A percentile compares a stretch with the other conserved stretches of the same genome.
Evolutionary conservation across 225 moss, liverwort and hornwort species (phyloP).

Genomic region (Ulota crispa): DNA sequence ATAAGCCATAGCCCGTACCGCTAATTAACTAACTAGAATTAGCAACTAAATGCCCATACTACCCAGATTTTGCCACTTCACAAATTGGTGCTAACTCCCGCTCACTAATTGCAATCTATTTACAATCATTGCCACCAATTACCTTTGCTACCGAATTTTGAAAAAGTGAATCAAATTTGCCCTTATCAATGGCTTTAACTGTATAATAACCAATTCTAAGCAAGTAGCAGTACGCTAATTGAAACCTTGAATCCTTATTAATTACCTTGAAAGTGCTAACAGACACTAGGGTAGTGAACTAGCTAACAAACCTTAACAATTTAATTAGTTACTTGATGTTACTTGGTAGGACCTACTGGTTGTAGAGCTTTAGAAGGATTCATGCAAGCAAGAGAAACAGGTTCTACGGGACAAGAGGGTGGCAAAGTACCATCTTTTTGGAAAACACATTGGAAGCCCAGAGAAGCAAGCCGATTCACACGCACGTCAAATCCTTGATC

Average conservation of each 20-base stretch:
- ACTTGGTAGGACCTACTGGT: neutral
- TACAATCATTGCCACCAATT: neutral
- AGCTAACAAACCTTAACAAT: neutral
- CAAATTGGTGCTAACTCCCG: no score
- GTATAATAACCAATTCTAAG: neutral
- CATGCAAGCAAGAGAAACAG: neutral
- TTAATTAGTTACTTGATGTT: neutral
- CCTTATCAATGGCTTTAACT: neutral
- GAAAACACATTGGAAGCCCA: conserved; percentile 43
- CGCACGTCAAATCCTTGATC: conserved; percentile 55
- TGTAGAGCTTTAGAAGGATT: neutral
- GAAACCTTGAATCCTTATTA: neutral
- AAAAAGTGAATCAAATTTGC: neutral
- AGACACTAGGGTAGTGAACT: neutral
- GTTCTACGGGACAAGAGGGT: neutral
- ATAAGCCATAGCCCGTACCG: neutral
- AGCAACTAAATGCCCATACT: no score
- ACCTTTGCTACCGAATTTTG: neutral
- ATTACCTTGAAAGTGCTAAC: neutral
- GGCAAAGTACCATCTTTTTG: conserved; percentile 22
- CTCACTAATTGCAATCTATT: no score
- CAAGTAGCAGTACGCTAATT: neutral
- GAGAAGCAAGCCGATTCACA: conserved; percentile 51
- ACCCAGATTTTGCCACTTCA: no score
- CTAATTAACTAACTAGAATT: neutral